Evolutionary conservation across 192 early-diverging fungal species (phyloP), one percentile per base, ranked within the genome.

Genomic region (Dimargaris cristalligena): DNA sequence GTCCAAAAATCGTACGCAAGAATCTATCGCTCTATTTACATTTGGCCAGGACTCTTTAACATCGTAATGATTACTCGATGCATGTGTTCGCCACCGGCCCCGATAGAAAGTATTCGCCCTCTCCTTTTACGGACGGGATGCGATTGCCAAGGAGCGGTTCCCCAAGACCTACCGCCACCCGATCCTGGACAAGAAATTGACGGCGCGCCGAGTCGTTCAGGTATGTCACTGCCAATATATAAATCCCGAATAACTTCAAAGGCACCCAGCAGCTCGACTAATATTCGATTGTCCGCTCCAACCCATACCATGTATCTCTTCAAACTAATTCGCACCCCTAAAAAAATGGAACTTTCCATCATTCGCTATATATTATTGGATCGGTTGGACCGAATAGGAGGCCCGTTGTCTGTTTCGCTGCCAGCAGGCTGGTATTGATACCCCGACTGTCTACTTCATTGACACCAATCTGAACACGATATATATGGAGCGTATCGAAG

Each of bases 141-240:
- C 73, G 4, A 84, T 99, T 32, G 86, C 85, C 59, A 99, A 99
- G 64, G 86, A 99, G 68, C 79, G 96, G 25, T 97, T 95, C 70
- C 77, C 76, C 34, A 99, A 99, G 65, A 73, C 79, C 1, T 97
- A 96, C 69, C 77, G 96, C 29, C 91, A 92, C 60, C 91, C 93
- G 1, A 78, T 77, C 22, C 80, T 99, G 31, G 96, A 97, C 67
- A 80, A 80, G 35, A 86, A 89, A 44, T 61, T 93, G 26, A 95
- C 91, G 0, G 63, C 72, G 0, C 63, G 80, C 34, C 74, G 91
- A 25, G 80, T 95, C 31, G 69, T 83, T 20, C 89, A 89, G 61
- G 74, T 68, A 51, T 1, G 33, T n/a, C 52, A 46, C 23, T 16
- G 45, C 45, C 45, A 2, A 22, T 4, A 46, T 22, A 22, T 3